phyloP scores from a whole-genome alignment of 306 rosid species.

The Sophora flavescens region DNA sequence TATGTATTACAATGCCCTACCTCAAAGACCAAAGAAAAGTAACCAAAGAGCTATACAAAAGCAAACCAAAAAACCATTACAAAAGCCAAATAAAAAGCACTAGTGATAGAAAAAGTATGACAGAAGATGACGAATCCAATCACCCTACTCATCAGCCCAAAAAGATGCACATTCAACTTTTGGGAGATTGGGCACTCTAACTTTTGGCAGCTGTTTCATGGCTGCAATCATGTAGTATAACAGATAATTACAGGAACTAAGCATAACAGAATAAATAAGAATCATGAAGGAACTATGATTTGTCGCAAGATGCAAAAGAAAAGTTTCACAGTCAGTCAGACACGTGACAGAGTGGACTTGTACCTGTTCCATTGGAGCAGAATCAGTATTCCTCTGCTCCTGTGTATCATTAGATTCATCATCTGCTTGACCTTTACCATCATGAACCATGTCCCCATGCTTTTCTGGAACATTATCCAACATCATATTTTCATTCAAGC shows the following conservation, averaged over 20 bases:
- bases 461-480: constrained; percentile 52
- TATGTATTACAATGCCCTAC: too few relatives aligned
- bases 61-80: too few relatives aligned
- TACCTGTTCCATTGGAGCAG: constrained; percentile 86
- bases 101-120: too few relatives aligned
- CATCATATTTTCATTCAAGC: constrained; percentile 55
- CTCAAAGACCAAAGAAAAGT: too few relatives aligned
- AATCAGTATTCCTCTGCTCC: constrained; percentile 58
- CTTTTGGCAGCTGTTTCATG: background rate
- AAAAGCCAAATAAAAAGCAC: too few relatives aligned
- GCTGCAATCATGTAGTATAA: background rate
- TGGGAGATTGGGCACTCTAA: background rate
- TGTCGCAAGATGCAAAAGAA: constrained; percentile 3
- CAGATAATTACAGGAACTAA: too few relatives aligned
- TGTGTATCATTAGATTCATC: constrained; percentile 57
- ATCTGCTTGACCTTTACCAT: constrained; percentile 45
- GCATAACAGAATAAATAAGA: background rate
- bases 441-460: constrained; percentile 43
- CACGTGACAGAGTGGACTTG: background rate
- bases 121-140: too few relatives aligned
- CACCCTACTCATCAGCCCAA: too few relatives aligned
- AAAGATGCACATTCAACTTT: too few relatives aligned
- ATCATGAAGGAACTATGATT: background rate
- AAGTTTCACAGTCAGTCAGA: background rate
- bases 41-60: too few relatives aligned